Base-by-base conservation (phyloP, 805 yeast genomes). In the Zygoascus ofunaensis region DNA sequence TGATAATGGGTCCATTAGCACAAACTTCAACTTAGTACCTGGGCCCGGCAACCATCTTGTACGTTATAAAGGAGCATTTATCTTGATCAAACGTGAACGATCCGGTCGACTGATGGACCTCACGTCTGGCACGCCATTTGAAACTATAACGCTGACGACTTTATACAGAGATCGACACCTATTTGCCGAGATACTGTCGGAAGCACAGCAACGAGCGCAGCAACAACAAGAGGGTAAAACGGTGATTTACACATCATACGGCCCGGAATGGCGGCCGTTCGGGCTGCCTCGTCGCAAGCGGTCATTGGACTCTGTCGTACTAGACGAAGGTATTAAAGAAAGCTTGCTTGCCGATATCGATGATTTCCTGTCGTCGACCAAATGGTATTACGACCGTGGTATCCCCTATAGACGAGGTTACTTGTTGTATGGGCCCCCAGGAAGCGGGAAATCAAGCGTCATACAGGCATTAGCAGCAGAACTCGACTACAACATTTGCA, bases 211-310 rank as follows among this genome's bases (percentile, higher is more conserved):
- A 33, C 64, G 86, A 67, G 97, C 97, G 0, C 70, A 87, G 58
- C 77, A 77, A 55, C 73, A 81, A 24, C 81, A 83, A 48, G 94
- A 87, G 58, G 97, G 98, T 5, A 90, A 87, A 58, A 92, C 97
- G 0, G 97, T 92, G 5, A 66, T 92, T 4, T 92, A 76, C 62
- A 86, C 96, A 3, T 83, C 95, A 8, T 90, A 92, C 86, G 98
- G 97, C 0, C 95, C 95, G 23, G 98, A 92, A 58, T 92, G 98
- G 98, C 72, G 97, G 57, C 95, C 95, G 3, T 92, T 92, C 68
- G 98, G 98, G 2, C 89, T 81, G 59, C 97, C 98, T 1, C 73
- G 96, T 50, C 81, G 80, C 55, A 90, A 90, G 64, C 72, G 98
- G 54, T 64, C 82, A 22, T 65, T 90, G 33, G 90, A 83, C 3